A percentile compares a stretch with the other conserved stretches of the same genome.
Conservation (phyloP, 306 rosid species). For the Pueraria montana region DNA sequence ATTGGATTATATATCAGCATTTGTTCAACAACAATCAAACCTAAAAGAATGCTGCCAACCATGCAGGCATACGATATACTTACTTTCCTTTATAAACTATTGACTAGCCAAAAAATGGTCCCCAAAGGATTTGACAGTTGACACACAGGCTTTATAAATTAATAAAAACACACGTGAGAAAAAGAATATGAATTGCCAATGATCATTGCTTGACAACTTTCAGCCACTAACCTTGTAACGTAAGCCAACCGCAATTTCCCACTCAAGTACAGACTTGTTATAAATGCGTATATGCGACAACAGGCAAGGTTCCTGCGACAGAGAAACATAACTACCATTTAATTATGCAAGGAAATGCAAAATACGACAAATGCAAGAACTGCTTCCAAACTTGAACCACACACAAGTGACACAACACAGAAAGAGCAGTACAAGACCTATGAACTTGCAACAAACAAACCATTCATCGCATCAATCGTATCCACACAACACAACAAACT, state of each 20-base stretch:
- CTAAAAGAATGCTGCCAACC: not conserved
- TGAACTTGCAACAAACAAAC: not conserved
- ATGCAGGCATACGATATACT: not conserved
- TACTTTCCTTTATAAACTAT: not conserved
- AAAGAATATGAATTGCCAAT: not conserved
- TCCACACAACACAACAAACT: not conserved
- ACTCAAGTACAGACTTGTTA: constrained; percentile 95
- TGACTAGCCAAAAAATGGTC: constrained; percentile 6
- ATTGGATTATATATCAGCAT: not conserved
- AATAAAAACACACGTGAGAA: not conserved
- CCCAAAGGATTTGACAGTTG: not conserved
- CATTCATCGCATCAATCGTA: not conserved
- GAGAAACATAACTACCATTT: constrained; percentile 7
- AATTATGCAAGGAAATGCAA: constrained; percentile 23
- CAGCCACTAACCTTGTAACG: constrained; percentile 83
- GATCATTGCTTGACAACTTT: constrained; percentile 29
- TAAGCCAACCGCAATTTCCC: constrained; percentile 95
- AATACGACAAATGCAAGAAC: not conserved
- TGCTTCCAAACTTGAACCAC: constrained; percentile 14
- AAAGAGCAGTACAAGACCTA: not conserved
- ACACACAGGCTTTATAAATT: not conserved
- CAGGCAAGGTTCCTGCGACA: constrained; percentile 83
- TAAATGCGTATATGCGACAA: constrained; percentile 87
- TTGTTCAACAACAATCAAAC: not conserved
- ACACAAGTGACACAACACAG: not conserved